Evolutionary conservation across 2,329 filamentous ascomycete genomes (phyloP), one percentile per base, ranked within the genome.

Genomic region (Penicillium sp.): DNA sequence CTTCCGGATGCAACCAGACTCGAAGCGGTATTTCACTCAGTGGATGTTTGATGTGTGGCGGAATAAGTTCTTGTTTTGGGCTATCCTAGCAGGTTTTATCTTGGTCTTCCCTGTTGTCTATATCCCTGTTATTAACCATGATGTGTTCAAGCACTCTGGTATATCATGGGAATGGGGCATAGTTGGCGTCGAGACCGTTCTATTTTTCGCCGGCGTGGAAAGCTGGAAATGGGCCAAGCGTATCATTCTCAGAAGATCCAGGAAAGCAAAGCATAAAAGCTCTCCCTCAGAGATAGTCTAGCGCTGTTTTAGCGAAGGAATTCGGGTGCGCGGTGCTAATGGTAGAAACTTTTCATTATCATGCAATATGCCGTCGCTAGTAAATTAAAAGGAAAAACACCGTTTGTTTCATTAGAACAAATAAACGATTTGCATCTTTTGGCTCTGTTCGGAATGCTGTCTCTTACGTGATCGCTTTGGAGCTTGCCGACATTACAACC

Each of bases 61-160:
- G 50, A 90, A 90, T 74, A 76, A 84, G 70, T 89, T 90, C 74
- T 75, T 87, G n/a, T 87, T 87, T 76, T 87, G 80, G 76, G 78
- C 83, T 18, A 78, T 87, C 54, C 74, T 80, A 7, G 68, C 79
- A 7, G 83, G 82, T 18, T 79, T 78, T 57, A 57, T 84, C 34
- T 77, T 78, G 1, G 75, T 83, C 5, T 81, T 85, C 56, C 82
- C 82, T 0, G 78, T 79, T 2, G 70, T 85, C 1, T 89, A 89
- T 60, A 88, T 89, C 44, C 86, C 87, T 0, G 80, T 81, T 14
- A 73, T 88, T 57, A 87, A 87, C 67, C 76, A 78, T 2, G 72
- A 76, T 1, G 84, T 88, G 1, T 88, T 88, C 70, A 80, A 85
- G 64, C 86, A 88, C 61, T 78, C 73, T 2, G 80, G 79, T 0